phyloP scores from a whole-genome alignment of 75 land plant species.

The Cupressus sempervirens region DNA sequence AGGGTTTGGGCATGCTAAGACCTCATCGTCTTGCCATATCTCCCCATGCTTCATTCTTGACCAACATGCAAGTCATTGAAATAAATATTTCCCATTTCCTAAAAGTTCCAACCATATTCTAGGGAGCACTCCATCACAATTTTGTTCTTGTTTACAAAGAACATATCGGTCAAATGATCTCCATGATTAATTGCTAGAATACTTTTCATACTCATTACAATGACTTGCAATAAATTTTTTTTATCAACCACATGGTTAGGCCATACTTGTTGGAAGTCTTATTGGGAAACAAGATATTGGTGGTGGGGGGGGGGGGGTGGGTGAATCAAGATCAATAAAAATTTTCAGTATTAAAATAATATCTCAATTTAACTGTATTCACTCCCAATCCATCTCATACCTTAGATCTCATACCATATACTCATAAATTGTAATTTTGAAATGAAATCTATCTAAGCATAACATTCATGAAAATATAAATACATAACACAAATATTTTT shows the following conservation, averaged over 20 bases:
- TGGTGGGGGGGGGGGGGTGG: no score
- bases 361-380: no score
- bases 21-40: conserved; percentile 62
- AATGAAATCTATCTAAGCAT: no score
- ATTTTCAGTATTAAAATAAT: no score
- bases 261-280: no score
- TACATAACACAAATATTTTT: no score
- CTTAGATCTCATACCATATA: no score
- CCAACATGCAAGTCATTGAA: conserved; percentile 60
- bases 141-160: conserved; percentile 68
- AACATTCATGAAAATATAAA: no score
- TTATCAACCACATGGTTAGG: neutral
- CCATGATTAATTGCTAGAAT: conserved; percentile 68
- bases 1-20: conserved; percentile 51
- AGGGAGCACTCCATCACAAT: conserved; percentile 85
- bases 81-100: conserved; percentile 69
- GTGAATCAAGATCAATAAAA: no score
- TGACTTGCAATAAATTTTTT: conserved; percentile 45
- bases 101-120: conserved; percentile 77
- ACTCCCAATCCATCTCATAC: no score
- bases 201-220: conserved; percentile 61
- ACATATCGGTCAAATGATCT: conserved; percentile 77
- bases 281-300: no score
- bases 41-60: conserved; percentile 64
- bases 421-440: neutral